Evolutionary conservation across 768 basidiomycete genomes (phyloP), one percentile per base, ranked within the genome.

Genomic region (Rhodosporidiobolus odoratus): DNA sequence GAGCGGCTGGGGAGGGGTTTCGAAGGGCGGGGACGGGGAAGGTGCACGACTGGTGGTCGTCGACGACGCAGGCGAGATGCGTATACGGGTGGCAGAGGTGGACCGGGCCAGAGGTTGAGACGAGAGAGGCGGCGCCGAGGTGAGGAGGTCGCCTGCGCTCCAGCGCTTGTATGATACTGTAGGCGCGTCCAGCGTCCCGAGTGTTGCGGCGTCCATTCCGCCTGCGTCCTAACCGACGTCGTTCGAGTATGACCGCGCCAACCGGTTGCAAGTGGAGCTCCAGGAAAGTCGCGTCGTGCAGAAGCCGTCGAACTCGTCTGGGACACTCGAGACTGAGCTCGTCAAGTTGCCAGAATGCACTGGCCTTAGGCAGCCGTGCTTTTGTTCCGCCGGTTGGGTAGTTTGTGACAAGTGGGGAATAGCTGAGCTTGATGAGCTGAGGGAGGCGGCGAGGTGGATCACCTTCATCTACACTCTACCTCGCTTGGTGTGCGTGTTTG

Each of bases 61-160:
- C 23, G 48, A 53, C 21, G 64, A 23, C 21, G 58, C 47, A 12
- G 69, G 64, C 25, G 69, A 61, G 15, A 32, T 27, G 37, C 59
- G 27, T 1, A 54, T 38, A 1, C 48, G 53, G 35, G 32, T 27
- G 8, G 52, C 35, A 2, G 63, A 41, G n/a, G 68, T 35, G 50
- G 68, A 15, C 50, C 53, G n/a, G 6, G 41, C 7, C n/a, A 15
- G 30, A n/a, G 48, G 23, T 19, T 25, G 56, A 19, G 57, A 15
- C 37, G 38, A n/a, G 9, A 16, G 41, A 53, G 38, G 34, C 16
- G 30, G 57, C 38, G 37, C 38, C 19, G 57, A 53, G 30, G 3
- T 38, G 54, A 57, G 30, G 8, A 54, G 54, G 8, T 57, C 54
- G 54, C 35, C 10, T 23, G 54, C 30, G 37, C 25, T 27, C 57